Evolutionary conservation across 305 asterid species (phyloP).

Genomic region (Fraxinus platypoda): DNA sequence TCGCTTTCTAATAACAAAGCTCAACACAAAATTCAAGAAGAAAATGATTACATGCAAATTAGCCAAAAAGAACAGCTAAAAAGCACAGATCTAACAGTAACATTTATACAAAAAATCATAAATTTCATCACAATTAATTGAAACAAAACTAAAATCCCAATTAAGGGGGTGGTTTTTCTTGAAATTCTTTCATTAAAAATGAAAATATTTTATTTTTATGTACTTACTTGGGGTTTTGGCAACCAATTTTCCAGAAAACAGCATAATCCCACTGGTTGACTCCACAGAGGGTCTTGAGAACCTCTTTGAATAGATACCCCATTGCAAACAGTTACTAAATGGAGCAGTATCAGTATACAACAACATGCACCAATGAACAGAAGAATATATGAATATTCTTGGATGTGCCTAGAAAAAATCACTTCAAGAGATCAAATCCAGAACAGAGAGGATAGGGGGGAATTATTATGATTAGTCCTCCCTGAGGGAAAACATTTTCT

Average conservation of each 20-base stretch:
- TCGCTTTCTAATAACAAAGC: slow-evolving; percentile 22
- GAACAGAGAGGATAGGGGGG: slow-evolving; percentile 11
- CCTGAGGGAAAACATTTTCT: not conserved
- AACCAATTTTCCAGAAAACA: slow-evolving; percentile 65
- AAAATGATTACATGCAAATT: slow-evolving; percentile 20
- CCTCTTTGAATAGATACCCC: slow-evolving; percentile 74
- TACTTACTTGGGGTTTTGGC: slow-evolving; percentile 71
- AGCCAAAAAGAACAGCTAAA: slow-evolving; percentile 26
- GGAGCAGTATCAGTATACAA: slow-evolving; percentile 6
- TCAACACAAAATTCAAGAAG: slow-evolving; percentile 30
- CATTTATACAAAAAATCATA: slow-evolving; percentile 2
- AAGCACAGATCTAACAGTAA: slow-evolving; percentile 11
- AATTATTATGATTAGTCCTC: slow-evolving; percentile 6
- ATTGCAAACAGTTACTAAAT: slow-evolving; percentile 23
- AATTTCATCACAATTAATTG: not conserved
- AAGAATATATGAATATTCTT: slow-evolving; percentile 18
- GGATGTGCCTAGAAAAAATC: not conserved
- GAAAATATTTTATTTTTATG: slow-evolving; percentile 1
- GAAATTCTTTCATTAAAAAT: not conserved
- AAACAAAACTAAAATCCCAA: not conserved
- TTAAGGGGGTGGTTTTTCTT: not conserved
- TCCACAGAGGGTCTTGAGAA: slow-evolving; percentile 71
- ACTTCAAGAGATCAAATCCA: slow-evolving; percentile 11
- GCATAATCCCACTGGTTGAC: slow-evolving; percentile 77
- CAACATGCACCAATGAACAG: slow-evolving; percentile 24